Evolutionary conservation across 768 basidiomycete genomes (phyloP).

Genomic region (Suillus plorans): DNA sequence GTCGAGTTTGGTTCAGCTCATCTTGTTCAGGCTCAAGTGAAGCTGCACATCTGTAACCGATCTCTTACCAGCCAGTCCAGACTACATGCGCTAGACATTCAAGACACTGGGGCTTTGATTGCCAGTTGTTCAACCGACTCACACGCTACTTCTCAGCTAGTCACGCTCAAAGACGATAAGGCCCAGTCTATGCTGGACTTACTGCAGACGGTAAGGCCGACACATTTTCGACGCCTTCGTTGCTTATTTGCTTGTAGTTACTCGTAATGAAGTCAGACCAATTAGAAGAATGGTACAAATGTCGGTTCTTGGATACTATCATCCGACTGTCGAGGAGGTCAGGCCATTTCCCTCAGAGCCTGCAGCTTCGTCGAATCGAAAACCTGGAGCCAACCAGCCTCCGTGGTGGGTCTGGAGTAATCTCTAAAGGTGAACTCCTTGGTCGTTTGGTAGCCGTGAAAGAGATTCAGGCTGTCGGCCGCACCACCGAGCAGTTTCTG

Average conservation of each 20-base stretch:
- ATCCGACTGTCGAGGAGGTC: conserved; percentile 30
- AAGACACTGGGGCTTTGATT: conserved; percentile 22
- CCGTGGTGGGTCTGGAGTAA: conserved; percentile 33
- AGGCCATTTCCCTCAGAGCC: conserved; percentile 25
- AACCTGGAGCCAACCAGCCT: conserved; percentile 13
- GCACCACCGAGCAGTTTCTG: conserved; percentile 22
- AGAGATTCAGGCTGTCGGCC: conserved; percentile 21
- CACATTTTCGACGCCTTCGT: not conserved
- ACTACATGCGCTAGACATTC: conserved; percentile 23
- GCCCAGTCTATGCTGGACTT: conserved; percentile 28
- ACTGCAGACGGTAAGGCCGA: conserved; percentile 19
- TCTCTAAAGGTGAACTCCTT: conserved; percentile 27
- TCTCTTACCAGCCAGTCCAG: conserved; percentile 10
- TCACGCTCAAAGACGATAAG: conserved; percentile 18
- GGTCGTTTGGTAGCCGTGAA: conserved; percentile 33
- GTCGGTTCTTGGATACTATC: conserved; percentile 28
- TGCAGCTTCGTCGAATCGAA: conserved; percentile 21
- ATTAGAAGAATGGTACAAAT: conserved; percentile 27
- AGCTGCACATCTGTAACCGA: conserved; percentile 21
- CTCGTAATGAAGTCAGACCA: conserved; percentile 22
- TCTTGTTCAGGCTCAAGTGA: conserved; percentile 15
- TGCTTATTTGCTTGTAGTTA: conserved; percentile 12
- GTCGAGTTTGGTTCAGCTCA: conserved; percentile 1
- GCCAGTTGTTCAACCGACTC: conserved; percentile 20
- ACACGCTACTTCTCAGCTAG: conserved; percentile 13